Conservation (phyloP, 139 green algal species). For the Pycnococcus provasolii region DNA sequence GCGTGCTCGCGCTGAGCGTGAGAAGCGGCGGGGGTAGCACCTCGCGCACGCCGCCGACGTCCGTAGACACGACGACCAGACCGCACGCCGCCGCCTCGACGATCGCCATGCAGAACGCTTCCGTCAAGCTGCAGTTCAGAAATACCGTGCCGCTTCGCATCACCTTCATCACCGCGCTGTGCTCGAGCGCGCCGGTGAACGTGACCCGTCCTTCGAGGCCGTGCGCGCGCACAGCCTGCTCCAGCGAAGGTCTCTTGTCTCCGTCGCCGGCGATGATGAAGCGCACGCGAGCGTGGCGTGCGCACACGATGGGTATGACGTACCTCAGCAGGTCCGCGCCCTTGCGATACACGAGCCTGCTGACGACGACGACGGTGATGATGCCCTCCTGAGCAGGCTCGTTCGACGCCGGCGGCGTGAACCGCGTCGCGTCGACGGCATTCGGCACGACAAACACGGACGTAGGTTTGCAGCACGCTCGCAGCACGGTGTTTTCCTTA, state of each 20-base stretch:
- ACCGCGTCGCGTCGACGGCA: slow-evolving; percentile 70
- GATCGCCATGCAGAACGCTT: slow-evolving; percentile 96
- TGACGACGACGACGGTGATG: slow-evolving; percentile 66
- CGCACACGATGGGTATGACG: slow-evolving; percentile 58
- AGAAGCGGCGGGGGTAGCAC: slow-evolving; percentile 18
- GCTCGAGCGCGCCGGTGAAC: too few species aligned
- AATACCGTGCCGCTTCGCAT: slow-evolving; percentile 7
- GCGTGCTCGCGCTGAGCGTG: too few species aligned
- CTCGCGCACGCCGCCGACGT: slow-evolving; percentile 91
- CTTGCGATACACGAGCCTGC: slow-evolving; percentile 85
- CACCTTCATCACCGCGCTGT: too few species aligned
- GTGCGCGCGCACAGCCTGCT: slow-evolving; percentile 25
- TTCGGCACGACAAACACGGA: slow-evolving; percentile 93
- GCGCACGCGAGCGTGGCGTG: slow-evolving; percentile 40
- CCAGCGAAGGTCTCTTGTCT: slow-evolving; percentile 65
- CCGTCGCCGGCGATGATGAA: slow-evolving; percentile 66
- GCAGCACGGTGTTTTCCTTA: slow-evolving; percentile 94
- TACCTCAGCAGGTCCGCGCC: slow-evolving; percentile 81
- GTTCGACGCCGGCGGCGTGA: slow-evolving; percentile 42
- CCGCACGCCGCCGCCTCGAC: slow-evolving; percentile 72
- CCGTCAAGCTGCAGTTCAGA: slow-evolving; percentile 64
- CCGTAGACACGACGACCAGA: slow-evolving; percentile 32
- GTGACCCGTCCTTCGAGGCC: too few species aligned
- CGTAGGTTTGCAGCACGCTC: slow-evolving; percentile 47
- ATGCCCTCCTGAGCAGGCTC: background rate